phyloP scores from a whole-genome alignment of 192 early-diverging fungal genomes.

The Fimicolochytrium jonesii region DNA sequence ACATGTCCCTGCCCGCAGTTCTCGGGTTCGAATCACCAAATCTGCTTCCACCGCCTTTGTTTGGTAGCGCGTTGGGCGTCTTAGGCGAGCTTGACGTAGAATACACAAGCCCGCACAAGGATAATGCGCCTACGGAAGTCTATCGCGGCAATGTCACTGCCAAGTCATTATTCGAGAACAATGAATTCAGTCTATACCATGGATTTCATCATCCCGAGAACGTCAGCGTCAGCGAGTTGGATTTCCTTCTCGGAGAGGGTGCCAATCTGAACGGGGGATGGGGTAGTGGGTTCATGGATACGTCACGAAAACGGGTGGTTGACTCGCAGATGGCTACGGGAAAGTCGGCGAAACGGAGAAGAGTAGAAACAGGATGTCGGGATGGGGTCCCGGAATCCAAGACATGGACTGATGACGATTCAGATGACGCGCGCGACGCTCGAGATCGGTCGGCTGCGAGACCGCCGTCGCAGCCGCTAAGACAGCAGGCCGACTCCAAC shows the following conservation, averaged over 20 bases:
- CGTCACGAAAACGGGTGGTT: too few species aligned
- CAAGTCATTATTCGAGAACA: background rate
- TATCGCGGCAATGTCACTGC: too few species aligned
- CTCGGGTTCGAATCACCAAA: slow-evolving; percentile 3
- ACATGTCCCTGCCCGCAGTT: background rate
- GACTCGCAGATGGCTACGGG: too few species aligned
- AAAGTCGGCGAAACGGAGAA: slow-evolving; percentile 2
- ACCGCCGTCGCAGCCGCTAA: too few species aligned
- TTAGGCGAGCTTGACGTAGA: background rate
- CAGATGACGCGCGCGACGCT: too few species aligned
- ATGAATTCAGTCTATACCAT: slow-evolving; percentile 1
- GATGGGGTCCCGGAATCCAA: too few species aligned
- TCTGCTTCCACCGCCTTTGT: background rate
- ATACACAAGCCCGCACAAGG: background rate
- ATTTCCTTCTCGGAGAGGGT: slow-evolving; percentile 17
- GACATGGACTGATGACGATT: too few species aligned
- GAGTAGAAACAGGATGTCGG: too few species aligned
- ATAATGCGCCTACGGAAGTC: background rate
- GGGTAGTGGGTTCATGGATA: too few species aligned
- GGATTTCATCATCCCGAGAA: slow-evolving; percentile 25
- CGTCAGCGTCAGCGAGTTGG: slow-evolving; percentile 20
- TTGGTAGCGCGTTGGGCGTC: background rate
- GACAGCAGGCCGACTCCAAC: too few species aligned
- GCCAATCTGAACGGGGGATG: slow-evolving; percentile 2
- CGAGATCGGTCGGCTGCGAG: too few species aligned